Evolutionary conservation across 2,329 filamentous ascomycete genomes (phyloP).

Genomic region (Aspergillus fumigatiaffinis): DNA sequence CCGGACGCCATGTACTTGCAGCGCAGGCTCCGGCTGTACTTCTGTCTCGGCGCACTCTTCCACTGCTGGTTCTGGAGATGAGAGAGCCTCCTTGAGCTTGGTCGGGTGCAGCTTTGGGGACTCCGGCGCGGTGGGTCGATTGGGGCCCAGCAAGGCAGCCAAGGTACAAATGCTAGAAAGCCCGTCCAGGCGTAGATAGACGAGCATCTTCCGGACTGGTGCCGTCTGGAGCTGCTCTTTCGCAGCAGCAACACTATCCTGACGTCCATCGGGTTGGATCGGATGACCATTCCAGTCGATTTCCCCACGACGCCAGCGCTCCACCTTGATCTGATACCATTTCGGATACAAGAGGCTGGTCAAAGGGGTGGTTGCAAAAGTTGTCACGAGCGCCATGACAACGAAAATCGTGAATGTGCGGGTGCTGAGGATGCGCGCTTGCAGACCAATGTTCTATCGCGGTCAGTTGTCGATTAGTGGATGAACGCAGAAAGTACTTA

Average conservation of each 20-base stretch:
- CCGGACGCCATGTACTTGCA: conserved; percentile 79
- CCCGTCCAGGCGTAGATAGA: conserved; percentile 81
- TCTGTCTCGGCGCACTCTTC: conserved; percentile 21
- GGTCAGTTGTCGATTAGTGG: not conserved
- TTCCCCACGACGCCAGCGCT: conserved; percentile 74
- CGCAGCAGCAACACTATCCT: conserved; percentile 37
- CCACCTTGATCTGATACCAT: conserved; percentile 70
- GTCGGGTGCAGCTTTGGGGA: conserved; percentile 30
- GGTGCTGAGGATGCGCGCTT: conserved; percentile 74
- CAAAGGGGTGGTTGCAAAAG: conserved; percentile 76
- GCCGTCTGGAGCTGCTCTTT: conserved; percentile 49
- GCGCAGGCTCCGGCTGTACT: conserved; percentile 34
- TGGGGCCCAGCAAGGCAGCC: conserved; percentile 70
- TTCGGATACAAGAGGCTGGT: conserved; percentile 70
- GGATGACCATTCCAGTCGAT: conserved; percentile 79
- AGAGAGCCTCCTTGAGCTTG: conserved; percentile 19
- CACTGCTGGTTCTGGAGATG: conserved; percentile 13
- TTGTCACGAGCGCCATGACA: conserved; percentile 86
- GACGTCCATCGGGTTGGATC: conserved; percentile 41
- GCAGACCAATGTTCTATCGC: conserved; percentile 70
- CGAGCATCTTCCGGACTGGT: conserved; percentile 63
- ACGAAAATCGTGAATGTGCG: conserved; percentile 91
- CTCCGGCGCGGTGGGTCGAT: conserved; percentile 36
- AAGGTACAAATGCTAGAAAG: conserved; percentile 78
- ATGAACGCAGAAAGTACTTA: conserved; percentile 42